Base-by-base conservation (phyloP, 345 rosid species). In the Bruguiera parviflora region DNA sequence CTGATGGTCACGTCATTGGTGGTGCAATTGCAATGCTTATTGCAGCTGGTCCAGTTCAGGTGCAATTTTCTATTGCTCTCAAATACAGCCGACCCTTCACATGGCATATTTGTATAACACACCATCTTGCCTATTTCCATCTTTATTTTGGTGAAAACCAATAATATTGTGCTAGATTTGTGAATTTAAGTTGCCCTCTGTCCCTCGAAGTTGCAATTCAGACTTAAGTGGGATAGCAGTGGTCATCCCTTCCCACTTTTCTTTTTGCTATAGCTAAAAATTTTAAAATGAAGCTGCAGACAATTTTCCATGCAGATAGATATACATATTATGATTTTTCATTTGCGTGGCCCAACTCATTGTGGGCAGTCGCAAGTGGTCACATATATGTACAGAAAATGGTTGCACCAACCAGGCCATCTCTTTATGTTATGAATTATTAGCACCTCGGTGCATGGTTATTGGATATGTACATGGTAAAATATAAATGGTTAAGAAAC, bases 1-100 rank as follows among this genome's bases (percentile, higher is more conserved):
- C 96, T 1, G 98, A 96, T 66, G 98, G 99, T 57, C 91, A 84
- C 28, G 96, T 96, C 55, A 65, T 96, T 59, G 99, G 99, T 31
- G 99, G 99, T 63, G 92, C 92, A 21, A 85, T 88, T 46, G 95
- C 84, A 65, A 77, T 80, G 80, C 92, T 96, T 71, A 86, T 85
- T 24, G 98, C 99, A 60, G 87, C 92, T 61, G 81, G 86, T 77
- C 88, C 84, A 0, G 90, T 92, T 66, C 96, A 92, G 99, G 99
- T 96, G 67, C 61, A 58, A 16, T 43, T 71, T 66, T 31, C 57
- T 43, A 21, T 27, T 59, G 22, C 37, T 56, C 19, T 31, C 5
- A 27, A 20, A 46, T 59, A 31, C 69, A 27, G 27, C 47, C 21
- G 2, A n/a, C 21, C 9, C 39, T 65, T 43, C 13, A 11, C 49